Conservation (phyloP, 257 asterid species). For the Capsicum pubescens region DNA sequence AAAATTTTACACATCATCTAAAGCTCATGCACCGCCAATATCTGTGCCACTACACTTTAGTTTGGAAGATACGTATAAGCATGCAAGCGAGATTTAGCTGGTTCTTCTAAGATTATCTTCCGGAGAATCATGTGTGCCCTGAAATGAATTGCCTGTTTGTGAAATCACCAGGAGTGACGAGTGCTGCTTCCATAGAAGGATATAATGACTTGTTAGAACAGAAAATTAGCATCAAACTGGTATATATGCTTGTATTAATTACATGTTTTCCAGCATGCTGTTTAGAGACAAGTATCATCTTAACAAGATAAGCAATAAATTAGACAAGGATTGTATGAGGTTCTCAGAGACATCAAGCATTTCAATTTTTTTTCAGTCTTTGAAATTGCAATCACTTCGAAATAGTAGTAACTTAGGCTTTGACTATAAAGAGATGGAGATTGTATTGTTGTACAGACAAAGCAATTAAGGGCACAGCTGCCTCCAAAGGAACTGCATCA, state of each 20-base stretch:
- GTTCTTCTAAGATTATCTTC: not conserved
- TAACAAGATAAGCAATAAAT: constrained; percentile 6
- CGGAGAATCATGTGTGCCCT: constrained; percentile 39
- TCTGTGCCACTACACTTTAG: not conserved
- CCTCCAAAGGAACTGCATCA: not conserved
- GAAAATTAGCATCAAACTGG: constrained; percentile 10
- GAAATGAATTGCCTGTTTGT: constrained; percentile 43
- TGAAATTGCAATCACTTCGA: constrained; percentile 10
- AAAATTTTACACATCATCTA: not conserved
- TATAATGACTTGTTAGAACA: constrained; percentile 21
- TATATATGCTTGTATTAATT: not conserved
- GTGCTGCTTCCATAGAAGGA: constrained; percentile 48
- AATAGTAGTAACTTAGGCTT: not conserved
- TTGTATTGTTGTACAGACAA: not conserved
- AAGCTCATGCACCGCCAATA: not conserved
- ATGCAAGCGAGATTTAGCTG: not conserved
- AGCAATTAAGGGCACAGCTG: constrained; percentile 15
- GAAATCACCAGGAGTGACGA: constrained; percentile 72
- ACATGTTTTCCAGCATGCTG: not conserved
- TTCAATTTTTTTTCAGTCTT: not conserved
- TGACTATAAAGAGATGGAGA: constrained; percentile 1
- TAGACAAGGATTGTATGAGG: constrained; percentile 9
- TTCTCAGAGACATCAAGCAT: constrained; percentile 13
- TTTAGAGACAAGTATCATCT: not conserved
- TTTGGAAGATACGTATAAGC: not conserved